Conservation (phyloP, 2,329 filamentous ascomycete genomes). For the Clathrospora elynae region DNA sequence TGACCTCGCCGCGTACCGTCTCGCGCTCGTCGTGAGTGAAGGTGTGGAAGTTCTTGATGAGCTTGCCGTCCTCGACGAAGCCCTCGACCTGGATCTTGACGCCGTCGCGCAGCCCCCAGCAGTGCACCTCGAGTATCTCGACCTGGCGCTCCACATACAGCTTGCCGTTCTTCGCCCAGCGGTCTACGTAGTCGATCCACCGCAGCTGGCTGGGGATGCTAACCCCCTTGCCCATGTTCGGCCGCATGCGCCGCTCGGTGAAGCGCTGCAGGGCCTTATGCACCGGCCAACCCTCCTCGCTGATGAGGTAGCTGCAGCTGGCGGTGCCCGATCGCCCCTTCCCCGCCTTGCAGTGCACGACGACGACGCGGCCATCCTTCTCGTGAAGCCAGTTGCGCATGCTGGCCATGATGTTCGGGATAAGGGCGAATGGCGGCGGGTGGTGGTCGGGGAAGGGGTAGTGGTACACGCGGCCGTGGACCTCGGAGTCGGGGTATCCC, state of each 20-base stretch:
- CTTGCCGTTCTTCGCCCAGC: constrained; percentile 78
- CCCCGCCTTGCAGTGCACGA: constrained; percentile 96
- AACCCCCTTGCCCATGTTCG: constrained; percentile 84
- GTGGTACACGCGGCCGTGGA: constrained; percentile 83
- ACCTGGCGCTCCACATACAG: constrained; percentile 80
- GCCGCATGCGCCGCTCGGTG: constrained; percentile 86
- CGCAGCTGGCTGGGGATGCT: constrained; percentile 91
- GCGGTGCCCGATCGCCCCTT: constrained; percentile 92
- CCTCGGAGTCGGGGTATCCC: constrained; percentile 88
- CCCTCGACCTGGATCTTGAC: constrained; percentile 88
- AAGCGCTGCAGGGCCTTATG: constrained; percentile 69
- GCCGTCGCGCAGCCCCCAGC: constrained; percentile 85
- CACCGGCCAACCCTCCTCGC: constrained; percentile 74
- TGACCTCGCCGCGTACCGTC: constrained; percentile 63
- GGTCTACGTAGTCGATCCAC: constrained; percentile 86
- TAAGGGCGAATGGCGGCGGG: constrained; percentile 86
- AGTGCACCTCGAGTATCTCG: constrained; percentile 85
- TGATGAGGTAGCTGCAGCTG: constrained; percentile 86
- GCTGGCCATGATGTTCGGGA: constrained; percentile 86
- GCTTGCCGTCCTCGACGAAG: constrained; percentile 85
- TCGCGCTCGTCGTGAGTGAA: constrained; percentile 75
- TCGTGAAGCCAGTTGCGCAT: constrained; percentile 84
- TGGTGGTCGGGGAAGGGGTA: constrained; percentile 98
- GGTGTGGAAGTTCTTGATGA: constrained; percentile 80
- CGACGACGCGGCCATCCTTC: constrained; percentile 68